Evolutionary conservation across 148 eudicot species (phyloP), one percentile per base, ranked within the genome.

Genomic region (Silene uniflora): DNA sequence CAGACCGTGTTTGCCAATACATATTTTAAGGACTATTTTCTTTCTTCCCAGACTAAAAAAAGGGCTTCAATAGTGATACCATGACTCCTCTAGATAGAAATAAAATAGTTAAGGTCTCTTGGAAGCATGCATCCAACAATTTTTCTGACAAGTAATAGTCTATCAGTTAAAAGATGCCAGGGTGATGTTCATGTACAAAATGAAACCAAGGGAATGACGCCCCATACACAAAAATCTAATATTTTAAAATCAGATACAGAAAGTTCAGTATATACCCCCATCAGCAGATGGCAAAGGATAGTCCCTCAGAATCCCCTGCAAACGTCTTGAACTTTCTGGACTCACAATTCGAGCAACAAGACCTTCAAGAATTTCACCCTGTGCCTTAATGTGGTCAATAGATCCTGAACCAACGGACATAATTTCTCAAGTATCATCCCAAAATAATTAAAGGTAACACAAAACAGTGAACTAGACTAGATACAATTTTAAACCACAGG

Each of bases 321-420:
- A 87, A 46, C 88, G 88, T 66, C 89, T 86, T 72, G 91, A 81
- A 82, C 98, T 91, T 63, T 86, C 90, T 78, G 81, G 88, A 84
- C 91, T 88, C 22, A 94, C 98, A 72, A 90, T 84, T 68, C 98
- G 98, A 82, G 97, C 96, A 76, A 94, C 98, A 75, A 94, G 96
- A 78, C 98, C 98, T 86, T 94, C 98, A 84, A 94, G 83, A 80
- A 94, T 91, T 85, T 94, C 98, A 59, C 98, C 98, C 77, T 94
- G 98, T 75, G 81, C 91, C 85, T 84, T 83, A 72, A 82, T 54
- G 75, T 94, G 98, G 86, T 94, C 91, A 73, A 82, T 89, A 23
- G 97, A 86, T 78, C 91, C 98, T 94, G 85, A 83, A 75, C 39
- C n/a, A 69, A 5, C 52, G 61, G 44, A 32, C n/a, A 14, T 49